phyloP scores from a whole-genome alignment of 306 rosid species.

The Mimosa bimucronata region DNA sequence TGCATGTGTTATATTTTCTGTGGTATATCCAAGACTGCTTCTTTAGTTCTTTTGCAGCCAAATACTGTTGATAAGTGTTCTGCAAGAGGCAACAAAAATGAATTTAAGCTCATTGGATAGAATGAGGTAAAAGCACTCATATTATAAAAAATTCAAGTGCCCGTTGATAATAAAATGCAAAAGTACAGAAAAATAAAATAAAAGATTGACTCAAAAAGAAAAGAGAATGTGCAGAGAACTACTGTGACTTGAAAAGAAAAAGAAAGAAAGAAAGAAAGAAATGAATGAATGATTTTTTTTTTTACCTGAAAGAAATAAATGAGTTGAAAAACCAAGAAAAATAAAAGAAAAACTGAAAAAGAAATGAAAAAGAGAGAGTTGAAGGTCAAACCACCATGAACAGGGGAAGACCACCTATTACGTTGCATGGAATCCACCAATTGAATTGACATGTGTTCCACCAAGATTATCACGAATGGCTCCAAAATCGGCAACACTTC shows the following conservation, averaged over 20 bases:
- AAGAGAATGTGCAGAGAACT: no score
- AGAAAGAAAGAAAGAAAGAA: no score
- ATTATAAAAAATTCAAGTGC: slow-evolving; percentile 44
- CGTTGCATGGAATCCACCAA: no score
- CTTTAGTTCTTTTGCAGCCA: slow-evolving; percentile 92
- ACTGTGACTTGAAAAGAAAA: slow-evolving; percentile 90
- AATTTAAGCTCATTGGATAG: slow-evolving; percentile 32
- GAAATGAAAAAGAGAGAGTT: no score
- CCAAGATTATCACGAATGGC: slow-evolving; percentile 71
- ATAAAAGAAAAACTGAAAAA: no score
- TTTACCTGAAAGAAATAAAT: no score
- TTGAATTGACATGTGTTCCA: slow-evolving; percentile 51
- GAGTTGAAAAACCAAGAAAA: no score
- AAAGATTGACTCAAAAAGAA: no score
- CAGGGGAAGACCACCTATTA: slow-evolving; percentile 77
- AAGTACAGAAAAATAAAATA: no score
- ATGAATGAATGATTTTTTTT: no score
- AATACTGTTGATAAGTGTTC: slow-evolving; percentile 84
- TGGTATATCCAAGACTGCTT: slow-evolving; percentile 95
- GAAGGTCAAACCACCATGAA: no score
- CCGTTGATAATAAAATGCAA: slow-evolving; percentile 88
- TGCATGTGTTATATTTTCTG: slow-evolving; percentile 81
- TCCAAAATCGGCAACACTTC: slow-evolving; percentile 79
- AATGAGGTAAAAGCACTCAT: background rate
- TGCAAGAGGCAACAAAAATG: slow-evolving; percentile 38